These are phyloP conservation scores for Phellopilus nigrolimitatus DNA, from an alignment of 1,284 basidiomycete genomes.

Conservation along the genomic window DNA sequence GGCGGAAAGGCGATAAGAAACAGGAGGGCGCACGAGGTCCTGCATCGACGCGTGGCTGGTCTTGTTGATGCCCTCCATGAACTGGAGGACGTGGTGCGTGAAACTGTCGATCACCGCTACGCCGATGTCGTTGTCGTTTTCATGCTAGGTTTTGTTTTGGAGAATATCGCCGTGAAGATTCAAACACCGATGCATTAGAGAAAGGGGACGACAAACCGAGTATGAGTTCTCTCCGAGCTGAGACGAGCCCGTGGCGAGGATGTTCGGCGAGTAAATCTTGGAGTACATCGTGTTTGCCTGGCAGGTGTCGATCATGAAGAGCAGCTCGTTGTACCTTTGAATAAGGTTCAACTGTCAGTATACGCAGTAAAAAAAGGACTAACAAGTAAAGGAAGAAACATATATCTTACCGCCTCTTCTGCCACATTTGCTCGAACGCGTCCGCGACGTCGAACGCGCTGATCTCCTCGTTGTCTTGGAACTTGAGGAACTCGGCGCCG, in stretches of 20 bases:
- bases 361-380: neutral
- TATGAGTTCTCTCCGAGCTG: constrained; percentile 90
- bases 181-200: no score
- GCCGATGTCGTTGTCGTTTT: constrained; percentile 90
- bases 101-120: constrained; percentile 94
- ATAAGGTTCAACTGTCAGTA: neutral
- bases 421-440: constrained; percentile 97
- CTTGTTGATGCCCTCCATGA: constrained; percentile 90
- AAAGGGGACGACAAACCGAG: constrained; percentile 69
- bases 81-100: constrained; percentile 89
- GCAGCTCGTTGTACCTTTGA: constrained; percentile 87
- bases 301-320: constrained; percentile 99
- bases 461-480: constrained; percentile 98
- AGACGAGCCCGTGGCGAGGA: constrained; percentile 91
- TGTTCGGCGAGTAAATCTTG: constrained; percentile 93
- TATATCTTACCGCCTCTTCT: constrained; percentile 77
- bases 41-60: constrained; percentile 78
- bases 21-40: constrained; percentile 64
- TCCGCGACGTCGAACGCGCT: constrained; percentile 95
- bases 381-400: neutral
- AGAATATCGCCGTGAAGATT: neutral
- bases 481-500: constrained; percentile 97
- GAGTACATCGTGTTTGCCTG: constrained; percentile 97
- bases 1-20: neutral
- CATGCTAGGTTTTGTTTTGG: constrained; percentile 51